These are phyloP conservation scores for Vaccinium darrowii DNA, from an alignment of 148 eudicot species.

Conservation along the genomic window DNA sequence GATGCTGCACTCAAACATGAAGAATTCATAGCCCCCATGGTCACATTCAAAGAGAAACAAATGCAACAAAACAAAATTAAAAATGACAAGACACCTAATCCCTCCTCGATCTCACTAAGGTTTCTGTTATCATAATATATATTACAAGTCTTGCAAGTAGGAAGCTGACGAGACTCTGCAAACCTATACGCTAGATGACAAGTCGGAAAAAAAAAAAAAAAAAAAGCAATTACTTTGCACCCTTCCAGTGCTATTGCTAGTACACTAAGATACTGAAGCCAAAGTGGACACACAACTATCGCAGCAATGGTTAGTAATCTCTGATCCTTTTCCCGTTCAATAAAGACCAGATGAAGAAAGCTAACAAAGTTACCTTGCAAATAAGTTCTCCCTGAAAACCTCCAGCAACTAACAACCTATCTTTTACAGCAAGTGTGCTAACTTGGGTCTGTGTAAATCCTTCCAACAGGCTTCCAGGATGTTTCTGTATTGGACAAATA, in stretches of 20 bases:
- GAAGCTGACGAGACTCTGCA: neutral
- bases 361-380: constrained; percentile 59
- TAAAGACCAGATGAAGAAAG: neutral
- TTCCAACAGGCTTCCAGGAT: constrained; percentile 85
- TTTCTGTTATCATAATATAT: neutral
- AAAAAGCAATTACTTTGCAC: neutral
- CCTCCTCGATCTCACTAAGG: neutral
- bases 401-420: constrained; percentile 79
- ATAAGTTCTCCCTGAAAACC: constrained; percentile 93
- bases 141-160: neutral
- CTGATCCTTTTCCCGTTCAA: neutral
- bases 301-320: constrained; percentile 1
- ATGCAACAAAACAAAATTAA: neutral
- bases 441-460: constrained; percentile 84
- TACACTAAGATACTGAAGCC: neutral
- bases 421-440: constrained; percentile 88
- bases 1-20: constrained; percentile 41
- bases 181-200: neutral
- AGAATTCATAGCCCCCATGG: neutral
- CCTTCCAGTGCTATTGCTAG: neutral
- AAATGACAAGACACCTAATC: constrained; percentile 15
- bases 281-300: neutral
- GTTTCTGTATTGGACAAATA: constrained; percentile 43
- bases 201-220: neutral
- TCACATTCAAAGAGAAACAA: neutral